Evolutionary conservation across 1,284 basidiomycete species (phyloP), one percentile per base, ranked within the genome.

Genomic region (Boletellus deceptivus): DNA sequence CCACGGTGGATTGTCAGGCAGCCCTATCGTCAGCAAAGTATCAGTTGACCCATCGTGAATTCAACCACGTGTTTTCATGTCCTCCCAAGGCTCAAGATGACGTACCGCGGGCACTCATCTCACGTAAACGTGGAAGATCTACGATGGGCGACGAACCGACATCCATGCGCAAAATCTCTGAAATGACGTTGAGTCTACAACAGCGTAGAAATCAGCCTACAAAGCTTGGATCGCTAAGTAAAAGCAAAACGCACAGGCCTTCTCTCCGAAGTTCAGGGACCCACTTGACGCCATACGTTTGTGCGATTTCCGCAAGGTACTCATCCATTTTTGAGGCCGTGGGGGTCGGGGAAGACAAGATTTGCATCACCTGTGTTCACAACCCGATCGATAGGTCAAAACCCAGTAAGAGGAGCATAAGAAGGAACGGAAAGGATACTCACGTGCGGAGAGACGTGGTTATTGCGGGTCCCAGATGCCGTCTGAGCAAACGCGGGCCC

Each of bases 1-100:
- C 84, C 86, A 89, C 14, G 75, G 68, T 31, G 86, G 87, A 57
- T 85, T 74, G 55, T 84, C 78, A 47, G 87, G 85, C 42, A 89
- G 77, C 50, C 86, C 86, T 89, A 57, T 38, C 11, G 44, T 44
- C 50, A 48, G 53, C 18, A 42, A 49, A 37, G 53, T 34, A 25
- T 62, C 25, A 50, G 34, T 37, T 11, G 37, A 18, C 18, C n/a
- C 16, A 20, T 10, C 31, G 13, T 7, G 38, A 40, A 44, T 11
- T 14, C 8, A 3, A 31, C 33, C 40, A 48, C 27, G 41, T 50
- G 48, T 11, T 27, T 18, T 41, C 20, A 45, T 47, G 20, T 37
- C 16, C 17, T 37, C 16, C 17, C 9, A 29, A 9, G 7, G n/a
- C n/a, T n/a, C n/a, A n/a, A n/a, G 37, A 43, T 51, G 49, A 56